Base-by-base conservation (phyloP, 2,329 filamentous ascomycete genomes). In the Nannizzia gypsea region DNA sequence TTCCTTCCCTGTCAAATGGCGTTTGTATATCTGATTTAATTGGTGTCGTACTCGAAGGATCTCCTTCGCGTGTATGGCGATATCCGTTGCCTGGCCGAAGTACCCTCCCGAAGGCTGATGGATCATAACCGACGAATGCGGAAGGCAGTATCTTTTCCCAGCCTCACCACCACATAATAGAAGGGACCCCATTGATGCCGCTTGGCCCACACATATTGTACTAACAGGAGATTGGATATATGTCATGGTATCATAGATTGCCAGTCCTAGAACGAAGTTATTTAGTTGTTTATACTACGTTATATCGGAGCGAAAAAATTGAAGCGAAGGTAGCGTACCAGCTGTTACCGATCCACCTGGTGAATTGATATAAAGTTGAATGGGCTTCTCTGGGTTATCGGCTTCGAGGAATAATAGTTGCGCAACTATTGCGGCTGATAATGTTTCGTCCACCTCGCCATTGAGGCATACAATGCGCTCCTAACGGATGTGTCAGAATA, bases 211-310 rank as follows among this genome's bases (percentile, higher is more conserved):
- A 69, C 93, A 97, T 31, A 99, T 93, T 0, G 93, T 99, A 48
- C 88, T 92, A 0, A 99, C 90, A 0, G 92, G 90, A 2, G 89
- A 89, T 62, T 87, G 85, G 71, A 99, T 97, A 74, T 99, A 99
- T 67, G 87, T 85, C 92, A 99, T 97, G 11, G 93, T 99, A 72
- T 99, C 93, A 80, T 99, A 99, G 69, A 99, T 97, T 26, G 93
- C 91, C 62, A 86, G 77, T 48, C 73, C 72, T 73, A 38, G 28
- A 8, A n/a, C 2, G 8, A 38, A 28, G 48, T 38, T 9, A 11
- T 17, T n/a, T 28, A 40, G 52, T 28, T 48, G 31, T 44, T 15
- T 42, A 13, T 42, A 13, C n/a, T 40, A 34, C n/a, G 36, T 5
- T n/a, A 15, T 8, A 11, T 13, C 9, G 9, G 31, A 13, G 13